Percentiles rank a stretch among this genome's conserved stretches.
Conservation (phyloP, 139 green algal genomes). For the Chlamydomonas asymmetrica region DNA sequence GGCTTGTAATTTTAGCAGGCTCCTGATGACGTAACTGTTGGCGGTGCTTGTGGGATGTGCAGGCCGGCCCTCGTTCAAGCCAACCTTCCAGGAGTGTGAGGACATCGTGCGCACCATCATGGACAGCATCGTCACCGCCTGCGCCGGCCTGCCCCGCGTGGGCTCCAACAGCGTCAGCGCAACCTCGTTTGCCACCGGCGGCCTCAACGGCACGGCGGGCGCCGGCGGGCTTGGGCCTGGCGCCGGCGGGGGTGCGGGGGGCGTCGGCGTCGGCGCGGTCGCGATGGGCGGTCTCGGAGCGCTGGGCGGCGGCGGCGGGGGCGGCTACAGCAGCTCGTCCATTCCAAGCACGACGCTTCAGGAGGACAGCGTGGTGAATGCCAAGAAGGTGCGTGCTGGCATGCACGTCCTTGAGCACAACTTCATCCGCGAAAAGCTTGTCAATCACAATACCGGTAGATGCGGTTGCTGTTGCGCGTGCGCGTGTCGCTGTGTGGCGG, state of each 20-base stretch:
- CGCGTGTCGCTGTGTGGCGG: too few relatives aligned
- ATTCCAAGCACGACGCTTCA: slow-evolving; percentile 50
- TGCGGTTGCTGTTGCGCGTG: too few relatives aligned
- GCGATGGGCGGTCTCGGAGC: neutral
- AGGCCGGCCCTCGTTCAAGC: slow-evolving; percentile 49
- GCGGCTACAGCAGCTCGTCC: slow-evolving; percentile 17
- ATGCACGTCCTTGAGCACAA: too few relatives aligned
- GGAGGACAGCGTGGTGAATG: slow-evolving; percentile 46
- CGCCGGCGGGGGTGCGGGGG: neutral
- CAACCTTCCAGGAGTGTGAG: slow-evolving; percentile 60
- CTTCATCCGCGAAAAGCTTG: too few relatives aligned
- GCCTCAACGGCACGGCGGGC: neutral
- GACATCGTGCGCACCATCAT: slow-evolving; percentile 48
- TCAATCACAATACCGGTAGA: too few relatives aligned
- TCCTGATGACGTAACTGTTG: too few relatives aligned
- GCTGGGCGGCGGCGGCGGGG: too few relatives aligned
- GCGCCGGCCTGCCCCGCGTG: slow-evolving; percentile 54
- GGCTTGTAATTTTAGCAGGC: too few relatives aligned
- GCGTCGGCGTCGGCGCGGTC: neutral
- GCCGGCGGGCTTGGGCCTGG: neutral
- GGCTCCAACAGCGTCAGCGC: slow-evolving; percentile 32
- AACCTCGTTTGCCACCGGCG: slow-evolving; percentile 13
- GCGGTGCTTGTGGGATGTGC: neutral
- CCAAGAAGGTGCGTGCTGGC: slow-evolving; percentile 39
- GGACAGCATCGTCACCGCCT: slow-evolving; percentile 47